A percentile compares a stretch with the other conserved stretches of the same genome.
Conservation (phyloP, 257 asterid genomes). For the Capsicum rhomboideum region DNA sequence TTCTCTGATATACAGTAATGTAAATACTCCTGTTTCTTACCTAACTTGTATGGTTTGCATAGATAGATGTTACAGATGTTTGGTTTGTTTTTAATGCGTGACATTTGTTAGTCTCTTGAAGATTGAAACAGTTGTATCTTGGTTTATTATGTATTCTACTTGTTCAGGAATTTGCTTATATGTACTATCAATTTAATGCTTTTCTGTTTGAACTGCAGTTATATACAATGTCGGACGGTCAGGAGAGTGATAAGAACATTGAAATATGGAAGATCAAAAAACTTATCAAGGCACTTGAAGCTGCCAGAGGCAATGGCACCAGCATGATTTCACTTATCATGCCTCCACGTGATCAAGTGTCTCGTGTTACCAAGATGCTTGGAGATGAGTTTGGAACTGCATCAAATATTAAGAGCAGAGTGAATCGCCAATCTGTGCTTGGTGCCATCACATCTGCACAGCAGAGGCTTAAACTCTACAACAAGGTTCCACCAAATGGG, state of each 20-base stretch:
- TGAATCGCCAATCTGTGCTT: slow-evolving; percentile 15
- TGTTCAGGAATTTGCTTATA: background rate
- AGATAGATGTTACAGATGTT: background rate
- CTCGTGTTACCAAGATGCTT: slow-evolving; percentile 19
- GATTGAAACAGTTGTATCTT: background rate
- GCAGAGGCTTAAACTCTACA: slow-evolving; percentile 14
- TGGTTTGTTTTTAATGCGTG: background rate
- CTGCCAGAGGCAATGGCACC: slow-evolving; percentile 20
- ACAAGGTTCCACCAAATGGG: slow-evolving; percentile 13
- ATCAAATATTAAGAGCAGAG: slow-evolving; percentile 14
- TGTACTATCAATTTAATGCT: background rate
- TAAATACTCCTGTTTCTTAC: background rate
- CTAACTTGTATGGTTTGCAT: background rate
- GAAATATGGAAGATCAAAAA: slow-evolving; percentile 14
- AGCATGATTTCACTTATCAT: slow-evolving; percentile 16
- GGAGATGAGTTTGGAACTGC: slow-evolving; percentile 17
- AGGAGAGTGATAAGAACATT: slow-evolving; percentile 11
- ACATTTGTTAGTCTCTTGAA: background rate
- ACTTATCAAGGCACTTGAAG: slow-evolving; percentile 10
- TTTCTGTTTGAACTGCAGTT: background rate
- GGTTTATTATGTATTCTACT: background rate
- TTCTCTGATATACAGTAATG: background rate
- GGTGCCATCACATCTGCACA: slow-evolving; percentile 20
- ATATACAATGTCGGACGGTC: slow-evolving; percentile 12
- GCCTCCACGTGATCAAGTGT: slow-evolving; percentile 14